Conservation (phyloP, 345 rosid genomes). For the Populus pruinosa region DNA sequence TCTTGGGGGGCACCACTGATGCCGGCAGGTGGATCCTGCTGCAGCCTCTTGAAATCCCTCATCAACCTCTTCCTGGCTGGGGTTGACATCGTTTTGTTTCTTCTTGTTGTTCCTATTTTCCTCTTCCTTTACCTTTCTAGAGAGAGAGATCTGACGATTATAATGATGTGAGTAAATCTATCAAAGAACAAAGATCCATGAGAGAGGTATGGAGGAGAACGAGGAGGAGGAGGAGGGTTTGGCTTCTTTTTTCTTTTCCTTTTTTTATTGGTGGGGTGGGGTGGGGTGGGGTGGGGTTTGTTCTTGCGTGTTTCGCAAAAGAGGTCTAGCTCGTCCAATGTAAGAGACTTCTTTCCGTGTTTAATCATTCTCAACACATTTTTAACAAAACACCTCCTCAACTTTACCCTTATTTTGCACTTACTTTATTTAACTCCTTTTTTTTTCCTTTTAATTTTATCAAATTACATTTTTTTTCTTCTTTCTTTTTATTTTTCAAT, state of each 20-base stretch:
- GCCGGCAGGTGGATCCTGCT: slow-evolving; percentile 40
- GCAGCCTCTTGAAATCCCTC: slow-evolving; percentile 40
- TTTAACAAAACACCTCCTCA: not conserved
- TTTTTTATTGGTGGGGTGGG: not conserved
- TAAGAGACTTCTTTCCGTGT: not conserved
- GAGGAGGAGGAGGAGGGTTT: not conserved
- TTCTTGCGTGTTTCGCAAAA: not conserved
- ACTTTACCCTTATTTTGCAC: not conserved
- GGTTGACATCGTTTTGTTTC: slow-evolving; percentile 19
- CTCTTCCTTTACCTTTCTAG: not conserved
- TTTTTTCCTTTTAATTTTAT: not conserved
- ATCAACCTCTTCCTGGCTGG: slow-evolving; percentile 36
- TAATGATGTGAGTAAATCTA: not conserved
- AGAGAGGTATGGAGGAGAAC: not conserved
- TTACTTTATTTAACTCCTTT: not conserved
- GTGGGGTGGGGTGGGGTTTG: not conserved
- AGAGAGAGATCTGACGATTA: not conserved
- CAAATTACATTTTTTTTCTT: not conserved
- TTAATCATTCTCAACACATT: not conserved
- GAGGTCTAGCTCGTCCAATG: not conserved
- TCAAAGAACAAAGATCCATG: not conserved
- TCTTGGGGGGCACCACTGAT: slow-evolving; percentile 36
- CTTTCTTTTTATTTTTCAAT: not conserved
- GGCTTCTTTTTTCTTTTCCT: not conserved
- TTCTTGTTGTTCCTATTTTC: not conserved